Percentiles rank a stretch among this genome's conserved stretches.
Evolutionary conservation across 176 grass and related monocot genomes (phyloP).

Genomic region (Echinochloa phyllopogon): DNA sequence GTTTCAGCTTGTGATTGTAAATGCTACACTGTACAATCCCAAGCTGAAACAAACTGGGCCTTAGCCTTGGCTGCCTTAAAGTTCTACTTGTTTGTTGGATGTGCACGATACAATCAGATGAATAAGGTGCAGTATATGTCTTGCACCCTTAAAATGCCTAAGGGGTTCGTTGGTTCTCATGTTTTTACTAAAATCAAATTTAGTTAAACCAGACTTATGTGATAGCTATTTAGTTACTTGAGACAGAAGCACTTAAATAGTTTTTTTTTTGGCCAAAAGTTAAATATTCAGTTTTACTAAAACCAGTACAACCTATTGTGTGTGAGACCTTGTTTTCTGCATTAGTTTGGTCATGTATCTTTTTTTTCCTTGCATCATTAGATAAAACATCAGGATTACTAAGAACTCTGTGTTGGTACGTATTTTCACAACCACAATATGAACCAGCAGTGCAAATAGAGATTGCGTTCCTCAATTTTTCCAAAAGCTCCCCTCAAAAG

Average conservation of each 20-base stretch:
- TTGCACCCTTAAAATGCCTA: neutral
- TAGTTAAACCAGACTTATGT: neutral
- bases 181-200: neutral
- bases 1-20: neutral
- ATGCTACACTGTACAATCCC: neutral
- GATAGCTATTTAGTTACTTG: neutral
- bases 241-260: neutral
- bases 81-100: neutral
- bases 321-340: neutral
- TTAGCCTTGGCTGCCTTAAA: neutral
- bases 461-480: no score
- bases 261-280: neutral
- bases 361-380: slow-evolving; percentile 5
- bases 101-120: neutral
- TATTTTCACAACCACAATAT: no score
- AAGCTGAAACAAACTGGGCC: neutral
- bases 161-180: neutral
- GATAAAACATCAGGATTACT: neutral
- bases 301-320: neutral
- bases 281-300: neutral
- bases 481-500: no score
- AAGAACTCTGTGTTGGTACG: no score
- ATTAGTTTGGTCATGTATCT: neutral
- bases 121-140: neutral
- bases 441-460: no score